Base-by-base conservation (phyloP, 2,329 filamentous ascomycete genomes). In the Phoma sp. region DNA sequence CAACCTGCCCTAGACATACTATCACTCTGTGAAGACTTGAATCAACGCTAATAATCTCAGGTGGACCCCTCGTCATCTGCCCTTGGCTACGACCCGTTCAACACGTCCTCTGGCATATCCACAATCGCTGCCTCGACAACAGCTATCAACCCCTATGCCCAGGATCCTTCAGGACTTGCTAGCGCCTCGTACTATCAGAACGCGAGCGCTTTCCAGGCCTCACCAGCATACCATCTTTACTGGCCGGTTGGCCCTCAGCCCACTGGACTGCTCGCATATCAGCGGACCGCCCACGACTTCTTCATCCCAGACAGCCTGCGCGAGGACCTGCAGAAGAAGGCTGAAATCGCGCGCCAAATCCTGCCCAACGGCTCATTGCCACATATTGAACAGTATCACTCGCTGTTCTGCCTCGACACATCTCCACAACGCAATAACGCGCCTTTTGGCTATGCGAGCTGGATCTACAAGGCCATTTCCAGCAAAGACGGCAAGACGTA, bases 401-500 rank as follows among this genome's bases (percentile, higher is more conserved):
- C 92, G 4, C 82, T 99, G 9, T 92, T 97, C 7, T 91, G 93
- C 4, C 79, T 99, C 38, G 93, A 98, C 73, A 90, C 88, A 7
- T 89, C 83, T 44, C 86, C 91, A 57, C 86, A 92, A 61, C 93
- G 91, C 72, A 91, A 88, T 62, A 84, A 87, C 4, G 83, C 85
- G 10, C 85, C 89, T 13, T 97, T 97, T 75, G 91, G 92, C 25
- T 96, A 91, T 68, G 86, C 89, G 5, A 96, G 89, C 65, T 98
- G 93, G 91, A 86, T 96, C 0, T 99, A 97, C 79, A 98, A 98
- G 78, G 93, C 93, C 7, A 87, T 89, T 23, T 96, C 91, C 6
- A 88, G 85, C 73, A 95, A 95, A 71, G 93, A 93, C 65, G 95
- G 93, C 9, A 88, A 90, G 61, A 86, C 88, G n/a, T 98, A 96